Evolutionary conservation across 2,329 filamentous ascomycete species (phyloP).

Genomic region (Calonectria leucothoes): DNA sequence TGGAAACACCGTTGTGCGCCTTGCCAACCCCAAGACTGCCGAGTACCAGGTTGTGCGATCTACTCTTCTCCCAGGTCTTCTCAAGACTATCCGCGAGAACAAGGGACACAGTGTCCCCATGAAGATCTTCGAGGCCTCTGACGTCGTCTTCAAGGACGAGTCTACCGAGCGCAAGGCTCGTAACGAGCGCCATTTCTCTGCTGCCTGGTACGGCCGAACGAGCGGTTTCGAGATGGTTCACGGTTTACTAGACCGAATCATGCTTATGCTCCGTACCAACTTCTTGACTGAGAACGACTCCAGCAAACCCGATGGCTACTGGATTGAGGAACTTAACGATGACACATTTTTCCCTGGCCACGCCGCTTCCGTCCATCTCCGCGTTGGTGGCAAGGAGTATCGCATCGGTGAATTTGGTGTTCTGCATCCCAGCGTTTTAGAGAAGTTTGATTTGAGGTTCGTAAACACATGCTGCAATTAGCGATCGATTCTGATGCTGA

Average conservation of each 20-base stretch:
- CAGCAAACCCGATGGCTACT: conserved; percentile 80
- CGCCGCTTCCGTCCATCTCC: conserved; percentile 85
- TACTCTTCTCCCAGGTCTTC: conserved; percentile 83
- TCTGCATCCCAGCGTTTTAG: conserved; percentile 90
- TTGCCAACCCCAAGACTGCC: conserved; percentile 91
- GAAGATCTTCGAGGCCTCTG: conserved; percentile 91
- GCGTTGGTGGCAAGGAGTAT: conserved; percentile 77
- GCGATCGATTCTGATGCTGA: conserved; percentile 28
- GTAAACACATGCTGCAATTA: conserved; percentile 38
- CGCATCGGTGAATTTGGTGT: conserved; percentile 93
- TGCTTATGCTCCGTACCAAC: conserved; percentile 88
- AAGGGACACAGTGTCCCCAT: conserved; percentile 89
- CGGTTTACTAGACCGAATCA: conserved; percentile 89
- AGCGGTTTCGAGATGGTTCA: conserved; percentile 97
- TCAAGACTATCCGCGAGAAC: conserved; percentile 96
- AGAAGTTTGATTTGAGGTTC: conserved; percentile 90
- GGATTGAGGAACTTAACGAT: conserved; percentile 93
- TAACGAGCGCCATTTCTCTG: conserved; percentile 96
- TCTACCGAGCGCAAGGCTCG: conserved; percentile 84
- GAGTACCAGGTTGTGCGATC: conserved; percentile 96
- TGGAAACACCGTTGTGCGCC: conserved; percentile 82
- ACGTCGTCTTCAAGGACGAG: conserved; percentile 92
- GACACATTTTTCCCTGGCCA: conserved; percentile 93
- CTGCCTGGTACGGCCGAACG: conserved; percentile 93
- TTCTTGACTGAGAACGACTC: conserved; percentile 76